These are phyloP conservation scores for Pleurotus tuoliensis DNA, from an alignment of 768 basidiomycete genomes.

Conservation along the genomic window DNA sequence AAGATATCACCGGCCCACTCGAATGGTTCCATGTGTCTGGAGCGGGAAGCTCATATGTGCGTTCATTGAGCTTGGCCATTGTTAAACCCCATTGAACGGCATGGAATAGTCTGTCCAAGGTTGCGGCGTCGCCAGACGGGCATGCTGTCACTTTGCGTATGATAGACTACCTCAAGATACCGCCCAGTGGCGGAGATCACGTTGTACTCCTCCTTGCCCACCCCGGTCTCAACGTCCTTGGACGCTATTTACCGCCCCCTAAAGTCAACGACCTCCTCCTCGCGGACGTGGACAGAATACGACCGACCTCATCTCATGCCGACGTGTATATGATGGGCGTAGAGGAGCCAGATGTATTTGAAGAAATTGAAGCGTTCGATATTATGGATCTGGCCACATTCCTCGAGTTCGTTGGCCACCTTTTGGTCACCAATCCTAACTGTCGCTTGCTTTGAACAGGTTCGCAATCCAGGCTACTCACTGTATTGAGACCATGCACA, in stretches of 20 bases:
- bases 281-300: slow-evolving; percentile 44
- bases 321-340: slow-evolving; percentile 49
- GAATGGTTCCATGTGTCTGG: slow-evolving; percentile 68
- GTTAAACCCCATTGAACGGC: background rate
- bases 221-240: slow-evolving; percentile 65
- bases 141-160: slow-evolving; percentile 51
- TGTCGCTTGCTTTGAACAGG: slow-evolving; percentile 27
- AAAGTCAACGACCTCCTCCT: slow-evolving; percentile 67
- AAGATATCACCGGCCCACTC: slow-evolving; percentile 73
- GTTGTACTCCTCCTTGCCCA: slow-evolving; percentile 69
- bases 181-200: slow-evolving; percentile 61
- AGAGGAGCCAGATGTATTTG: slow-evolving; percentile 41
- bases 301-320: slow-evolving; percentile 38
- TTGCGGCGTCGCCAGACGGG: slow-evolving; percentile 47
- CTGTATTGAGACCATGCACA: slow-evolving; percentile 66
- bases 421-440: background rate
- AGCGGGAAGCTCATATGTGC: slow-evolving; percentile 71
- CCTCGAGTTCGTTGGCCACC: slow-evolving; percentile 48
- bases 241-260: slow-evolving; percentile 63
- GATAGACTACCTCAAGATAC: slow-evolving; percentile 65
- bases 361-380: slow-evolving; percentile 57
- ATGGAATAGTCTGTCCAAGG: slow-evolving; percentile 41
- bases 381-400: slow-evolving; percentile 78
- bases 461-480: slow-evolving; percentile 75
- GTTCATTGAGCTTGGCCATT: slow-evolving; percentile 18